These are phyloP conservation scores for Ochromonadaceae sp. DNA, from an alignment of 352 stramenopile species.

Conservation along the genomic window DNA sequence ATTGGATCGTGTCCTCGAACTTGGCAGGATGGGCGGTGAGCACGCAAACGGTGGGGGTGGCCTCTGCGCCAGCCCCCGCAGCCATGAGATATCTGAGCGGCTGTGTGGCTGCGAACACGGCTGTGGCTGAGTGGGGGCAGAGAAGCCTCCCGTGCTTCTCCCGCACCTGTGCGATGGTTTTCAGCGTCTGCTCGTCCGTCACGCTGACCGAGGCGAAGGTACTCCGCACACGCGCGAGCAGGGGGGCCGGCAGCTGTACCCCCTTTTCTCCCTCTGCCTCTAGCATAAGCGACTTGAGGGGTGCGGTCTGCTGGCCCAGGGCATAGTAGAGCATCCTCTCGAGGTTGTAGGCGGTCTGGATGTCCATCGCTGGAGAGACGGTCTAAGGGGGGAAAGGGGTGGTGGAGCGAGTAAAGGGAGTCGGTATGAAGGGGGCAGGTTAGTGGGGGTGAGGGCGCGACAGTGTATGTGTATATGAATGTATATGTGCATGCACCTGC, in stretches of 20 bases:
- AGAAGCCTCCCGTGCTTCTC: neutral
- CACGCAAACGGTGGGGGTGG: neutral
- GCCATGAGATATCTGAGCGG: neutral
- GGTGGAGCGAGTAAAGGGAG: too few species aligned
- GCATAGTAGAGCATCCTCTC: constrained; percentile 10
- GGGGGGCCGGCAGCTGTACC: neutral
- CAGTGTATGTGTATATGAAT: too few species aligned
- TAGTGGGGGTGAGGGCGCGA: too few species aligned
- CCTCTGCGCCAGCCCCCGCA: too few species aligned
- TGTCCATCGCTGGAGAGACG: constrained; percentile 12
- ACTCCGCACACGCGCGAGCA: neutral
- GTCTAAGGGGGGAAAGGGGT: neutral
- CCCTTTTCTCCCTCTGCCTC: neutral
- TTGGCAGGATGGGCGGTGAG: constrained; percentile 12
- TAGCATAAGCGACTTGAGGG: neutral
- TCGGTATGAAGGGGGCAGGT: too few species aligned
- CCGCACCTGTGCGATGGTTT: neutral
- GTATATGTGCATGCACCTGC: too few species aligned
- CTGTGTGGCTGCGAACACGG: neutral
- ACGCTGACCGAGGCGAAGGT: neutral
- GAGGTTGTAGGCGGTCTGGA: constrained; percentile 14
- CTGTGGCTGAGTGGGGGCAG: constrained; percentile 12
- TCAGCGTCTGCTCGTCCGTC: neutral
- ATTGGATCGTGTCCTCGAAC: neutral
- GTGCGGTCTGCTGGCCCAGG: neutral